Percentiles rank a stretch among this genome's conserved stretches.
These are phyloP conservation scores for Spinellus fusiger DNA, from an alignment of 192 early-diverging fungal species.

Conservation along the genomic window DNA sequence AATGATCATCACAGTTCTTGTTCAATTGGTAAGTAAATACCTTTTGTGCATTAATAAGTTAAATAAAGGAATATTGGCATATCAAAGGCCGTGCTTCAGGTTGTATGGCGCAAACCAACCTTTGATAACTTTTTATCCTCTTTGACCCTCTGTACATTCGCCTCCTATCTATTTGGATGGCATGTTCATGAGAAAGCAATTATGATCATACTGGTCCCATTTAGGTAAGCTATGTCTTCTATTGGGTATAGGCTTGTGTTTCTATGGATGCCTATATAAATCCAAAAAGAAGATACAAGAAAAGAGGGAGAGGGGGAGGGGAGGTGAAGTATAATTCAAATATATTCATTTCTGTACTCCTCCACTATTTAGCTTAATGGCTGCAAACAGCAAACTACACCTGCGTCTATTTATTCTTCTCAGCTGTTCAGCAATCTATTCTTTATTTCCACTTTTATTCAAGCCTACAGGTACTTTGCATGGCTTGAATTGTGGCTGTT, in stretches of 20 bases:
- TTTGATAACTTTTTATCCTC: conserved; percentile 61
- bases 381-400: conserved; percentile 35
- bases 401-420: conserved; percentile 59
- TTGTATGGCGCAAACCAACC: conserved; percentile 50
- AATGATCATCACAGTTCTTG: conserved; percentile 63
- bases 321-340: not conserved
- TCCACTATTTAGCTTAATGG: conserved; percentile 41
- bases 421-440: conserved; percentile 52
- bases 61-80: not conserved
- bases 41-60: not conserved
- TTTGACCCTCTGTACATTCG: conserved; percentile 74
- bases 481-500: not conserved
- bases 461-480: conserved; percentile 43
- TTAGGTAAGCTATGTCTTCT: conserved; percentile 35
- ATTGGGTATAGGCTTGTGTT: too few species aligned
- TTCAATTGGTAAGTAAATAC: conserved; percentile 60
- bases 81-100: conserved; percentile 48
- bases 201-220: conserved; percentile 67
- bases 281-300: too few species aligned
- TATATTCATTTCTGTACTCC: conserved; percentile 4
- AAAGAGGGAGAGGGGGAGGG: not conserved
- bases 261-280: too few species aligned
- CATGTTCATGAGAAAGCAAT: conserved; percentile 99
- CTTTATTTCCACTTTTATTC: conserved; percentile 71
- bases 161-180: conserved; percentile 94